Base-by-base conservation (phyloP, 1,284 basidiomycete genomes). In the Heterobasidion occidentale region DNA sequence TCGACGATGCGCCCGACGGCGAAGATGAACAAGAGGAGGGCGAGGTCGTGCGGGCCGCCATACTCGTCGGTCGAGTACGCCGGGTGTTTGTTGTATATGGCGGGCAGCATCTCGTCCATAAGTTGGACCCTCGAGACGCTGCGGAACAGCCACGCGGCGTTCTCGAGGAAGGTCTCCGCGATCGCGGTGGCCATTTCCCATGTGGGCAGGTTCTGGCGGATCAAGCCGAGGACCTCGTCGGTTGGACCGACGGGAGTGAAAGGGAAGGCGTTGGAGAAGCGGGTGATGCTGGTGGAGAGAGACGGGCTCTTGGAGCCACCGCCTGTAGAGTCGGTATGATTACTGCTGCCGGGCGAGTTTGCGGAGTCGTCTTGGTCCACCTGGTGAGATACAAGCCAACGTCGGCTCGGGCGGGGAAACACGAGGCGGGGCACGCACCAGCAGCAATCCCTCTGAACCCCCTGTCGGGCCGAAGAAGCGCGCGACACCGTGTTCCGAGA, bases 381-480 rank as follows among this genome's bases (percentile, higher is more conserved):
- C 67, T 70, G 52, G 45, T 53, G 34, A 20, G 20, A 52, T 1
- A 11, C 58, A 42, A 58, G 56, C 47, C 9, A 38, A 33, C 12
- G 46, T 48, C 46, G 17, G 35, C 7, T 20, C 12, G 52, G 34
- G 17, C 52, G 49, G 47, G 19, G 46, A n/a, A 33, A 20, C 50
- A 53, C 52, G 17, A 36, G 46, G 36, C 34, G 55, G 36, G 53
- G 62, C 67, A 56, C 61, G 47, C 49, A 62, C 61, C 14, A 62
- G 52, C 1, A 62, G 54, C 46, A 62, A 52, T 50, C 54, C 82
- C 71, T 85, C 83, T 51, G 77, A 76, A 34, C 84, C 83, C 20
- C 80, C 84, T 2, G 83, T 81, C 15, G 77, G 79, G 0, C 83
- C 84, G 68, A 85, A 86, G 65, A 85, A 86, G 52, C 79, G 70